A percentile compares a stretch with the other conserved stretches of the same genome.
Conservation (phyloP, 768 basidiomycete genomes). For the Candolleomyces efflorescens region DNA sequence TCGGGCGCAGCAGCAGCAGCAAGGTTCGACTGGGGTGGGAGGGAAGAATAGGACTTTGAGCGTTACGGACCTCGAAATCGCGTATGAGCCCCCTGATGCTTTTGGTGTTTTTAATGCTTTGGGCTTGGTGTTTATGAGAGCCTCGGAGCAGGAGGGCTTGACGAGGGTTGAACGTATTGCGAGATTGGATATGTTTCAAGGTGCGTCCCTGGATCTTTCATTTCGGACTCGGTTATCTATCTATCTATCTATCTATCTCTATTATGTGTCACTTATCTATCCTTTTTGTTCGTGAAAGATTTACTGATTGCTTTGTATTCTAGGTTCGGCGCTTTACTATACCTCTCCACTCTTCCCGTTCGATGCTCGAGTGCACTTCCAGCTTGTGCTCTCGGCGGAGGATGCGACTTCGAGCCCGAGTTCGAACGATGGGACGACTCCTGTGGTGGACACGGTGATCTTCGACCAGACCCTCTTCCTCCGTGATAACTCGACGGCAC, state of each 20-base stretch:
- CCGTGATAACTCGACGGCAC: neutral
- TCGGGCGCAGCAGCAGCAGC: too few species aligned
- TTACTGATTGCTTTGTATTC: neutral
- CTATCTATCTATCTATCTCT: neutral
- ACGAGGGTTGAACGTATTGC: neutral
- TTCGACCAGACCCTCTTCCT: neutral
- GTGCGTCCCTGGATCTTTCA: too few species aligned
- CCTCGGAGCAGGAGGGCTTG: neutral
- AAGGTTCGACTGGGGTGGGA: too few species aligned
- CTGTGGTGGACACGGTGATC: too few species aligned
- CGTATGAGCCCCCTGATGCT: neutral
- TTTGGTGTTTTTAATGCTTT: neutral
- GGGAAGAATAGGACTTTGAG: neutral
- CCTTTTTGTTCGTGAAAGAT: neutral
- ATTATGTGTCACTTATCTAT: neutral
- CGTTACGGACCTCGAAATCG: neutral
- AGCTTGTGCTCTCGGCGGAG: neutral
- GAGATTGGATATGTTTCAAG: too few species aligned
- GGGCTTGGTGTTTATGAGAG: neutral
- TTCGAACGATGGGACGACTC: too few species aligned
- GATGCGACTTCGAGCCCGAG: neutral
- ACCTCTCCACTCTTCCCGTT: neutral
- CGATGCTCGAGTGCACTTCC: neutral
- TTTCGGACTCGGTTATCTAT: too few species aligned
- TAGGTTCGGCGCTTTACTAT: neutral